Evolutionary conservation across 352 stramenopile genomes (phyloP).

Genomic region (Chrysophaeum taylorii): DNA sequence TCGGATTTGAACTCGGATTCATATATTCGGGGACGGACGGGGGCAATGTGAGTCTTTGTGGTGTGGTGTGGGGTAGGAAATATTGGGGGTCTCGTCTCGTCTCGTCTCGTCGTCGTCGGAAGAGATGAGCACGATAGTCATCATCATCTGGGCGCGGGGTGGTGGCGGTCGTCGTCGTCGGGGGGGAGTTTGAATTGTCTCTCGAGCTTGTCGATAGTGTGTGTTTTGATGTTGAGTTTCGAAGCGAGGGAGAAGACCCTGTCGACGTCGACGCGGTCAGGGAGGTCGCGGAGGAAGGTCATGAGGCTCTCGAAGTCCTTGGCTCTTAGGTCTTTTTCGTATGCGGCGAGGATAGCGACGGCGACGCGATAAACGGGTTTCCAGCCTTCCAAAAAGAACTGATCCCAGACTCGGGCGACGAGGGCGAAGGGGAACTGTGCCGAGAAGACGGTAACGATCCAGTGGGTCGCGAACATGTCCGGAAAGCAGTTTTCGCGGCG

Average conservation of each 20-base stretch:
- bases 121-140: no score
- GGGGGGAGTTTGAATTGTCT: neutral
- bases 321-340: neutral
- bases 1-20: no score
- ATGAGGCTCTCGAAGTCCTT: conserved; percentile 12
- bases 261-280: neutral
- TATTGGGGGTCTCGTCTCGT: no score
- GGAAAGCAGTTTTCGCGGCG: neutral
- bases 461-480: conserved; percentile 87
- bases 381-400: conserved; percentile 54
- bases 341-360: conserved; percentile 61
- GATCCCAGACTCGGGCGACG: conserved; percentile 88
- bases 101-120: no score
- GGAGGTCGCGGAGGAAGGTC: neutral
- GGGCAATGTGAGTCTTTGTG: no score
- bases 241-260: neutral
- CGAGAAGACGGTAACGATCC: conserved; percentile 88
- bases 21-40: no score
- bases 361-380: conserved; percentile 90
- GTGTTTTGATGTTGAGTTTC: neutral
- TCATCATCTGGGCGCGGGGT: no score
- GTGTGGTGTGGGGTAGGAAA: no score
- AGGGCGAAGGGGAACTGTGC: conserved; percentile 94
- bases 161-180: no score
- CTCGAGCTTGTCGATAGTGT: neutral